Conservation (phyloP, 306 rosid species). For the Nissolia schottii region DNA sequence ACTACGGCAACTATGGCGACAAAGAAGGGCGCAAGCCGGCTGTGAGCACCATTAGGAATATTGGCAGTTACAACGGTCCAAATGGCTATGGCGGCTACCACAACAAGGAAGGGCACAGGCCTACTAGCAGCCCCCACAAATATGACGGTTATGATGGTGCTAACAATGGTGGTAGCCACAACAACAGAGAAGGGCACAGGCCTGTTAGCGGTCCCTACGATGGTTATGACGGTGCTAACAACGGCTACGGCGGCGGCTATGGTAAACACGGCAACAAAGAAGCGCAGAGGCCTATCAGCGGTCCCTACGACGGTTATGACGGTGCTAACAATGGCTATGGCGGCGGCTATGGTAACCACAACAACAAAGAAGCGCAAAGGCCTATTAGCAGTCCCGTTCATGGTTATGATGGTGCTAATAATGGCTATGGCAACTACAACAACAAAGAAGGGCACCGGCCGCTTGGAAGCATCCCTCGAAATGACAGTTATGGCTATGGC, state of each 20-base stretch:
- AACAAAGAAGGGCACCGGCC: constrained; percentile 22
- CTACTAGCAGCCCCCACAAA: constrained; percentile 7
- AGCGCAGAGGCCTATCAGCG: constrained; percentile 17
- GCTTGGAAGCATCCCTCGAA: neutral
- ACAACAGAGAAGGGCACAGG: constrained; percentile 13
- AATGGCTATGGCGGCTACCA: neutral
- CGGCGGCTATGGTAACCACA: neutral
- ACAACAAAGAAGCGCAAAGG: constrained; percentile 16
- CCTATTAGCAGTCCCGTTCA: constrained; percentile 10
- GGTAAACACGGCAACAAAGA: constrained; percentile 9
- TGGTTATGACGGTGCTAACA: neutral
- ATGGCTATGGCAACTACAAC: neutral
- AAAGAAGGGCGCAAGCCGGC: constrained; percentile 5
- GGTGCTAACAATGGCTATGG: neutral
- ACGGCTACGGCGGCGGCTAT: neutral
- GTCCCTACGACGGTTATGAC: neutral
- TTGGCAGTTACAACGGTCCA: neutral
- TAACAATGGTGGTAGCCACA: neutral
- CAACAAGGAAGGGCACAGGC: constrained; percentile 13
- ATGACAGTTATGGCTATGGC: neutral
- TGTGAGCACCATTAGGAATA: constrained; percentile 16
- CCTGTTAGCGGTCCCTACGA: constrained; percentile 14
- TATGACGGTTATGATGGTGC: neutral
- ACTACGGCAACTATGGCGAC: constrained; percentile 7
- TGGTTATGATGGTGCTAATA: neutral